Conservation (phyloP, 768 basidiomycete species). For the Dacryopinax spathularia region DNA sequence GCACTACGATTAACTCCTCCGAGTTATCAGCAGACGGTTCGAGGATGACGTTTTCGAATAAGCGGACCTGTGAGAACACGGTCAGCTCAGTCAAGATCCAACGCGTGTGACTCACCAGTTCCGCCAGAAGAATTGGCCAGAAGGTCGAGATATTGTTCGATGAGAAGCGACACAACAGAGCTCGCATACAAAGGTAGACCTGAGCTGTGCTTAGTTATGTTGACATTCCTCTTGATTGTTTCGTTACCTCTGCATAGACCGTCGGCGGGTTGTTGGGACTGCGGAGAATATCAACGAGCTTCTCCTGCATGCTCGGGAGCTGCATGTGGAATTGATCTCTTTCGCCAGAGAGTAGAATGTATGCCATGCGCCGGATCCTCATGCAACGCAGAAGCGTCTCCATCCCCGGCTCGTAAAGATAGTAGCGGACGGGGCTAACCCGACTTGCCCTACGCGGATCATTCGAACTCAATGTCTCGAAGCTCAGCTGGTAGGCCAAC, state of each 20-base stretch:
- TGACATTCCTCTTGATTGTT: too few relatives aligned
- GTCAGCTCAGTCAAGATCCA: background rate
- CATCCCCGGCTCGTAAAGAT: constrained; percentile 89
- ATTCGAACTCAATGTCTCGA: background rate
- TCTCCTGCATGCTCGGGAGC: constrained; percentile 90
- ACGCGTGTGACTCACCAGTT: constrained; percentile 49
- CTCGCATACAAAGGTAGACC: constrained; percentile 77
- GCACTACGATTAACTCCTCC: constrained; percentile 65
- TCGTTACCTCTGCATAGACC: constrained; percentile 90
- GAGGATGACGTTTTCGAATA: constrained; percentile 70
- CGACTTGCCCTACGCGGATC: constrained; percentile 29
- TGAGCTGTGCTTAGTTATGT: too few relatives aligned
- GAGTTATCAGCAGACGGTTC: constrained; percentile 64
- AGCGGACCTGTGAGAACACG: constrained; percentile 63
- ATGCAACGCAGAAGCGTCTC: constrained; percentile 79
- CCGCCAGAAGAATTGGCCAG: constrained; percentile 91
- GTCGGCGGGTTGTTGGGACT: constrained; percentile 58
- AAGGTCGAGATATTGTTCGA: constrained; percentile 86
- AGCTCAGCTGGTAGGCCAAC: constrained; percentile 14
- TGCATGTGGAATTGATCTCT: constrained; percentile 84
- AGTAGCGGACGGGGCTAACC: constrained; percentile 77
- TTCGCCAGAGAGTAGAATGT: constrained; percentile 71
- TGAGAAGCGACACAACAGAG: constrained; percentile 78
- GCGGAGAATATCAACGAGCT: constrained; percentile 80
- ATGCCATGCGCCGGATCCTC: constrained; percentile 75